Evolutionary conservation across 371 early-diverging fungal genomes (phyloP), one percentile per base, ranked within the genome.

Genomic region (Actinomucor elegans): DNA sequence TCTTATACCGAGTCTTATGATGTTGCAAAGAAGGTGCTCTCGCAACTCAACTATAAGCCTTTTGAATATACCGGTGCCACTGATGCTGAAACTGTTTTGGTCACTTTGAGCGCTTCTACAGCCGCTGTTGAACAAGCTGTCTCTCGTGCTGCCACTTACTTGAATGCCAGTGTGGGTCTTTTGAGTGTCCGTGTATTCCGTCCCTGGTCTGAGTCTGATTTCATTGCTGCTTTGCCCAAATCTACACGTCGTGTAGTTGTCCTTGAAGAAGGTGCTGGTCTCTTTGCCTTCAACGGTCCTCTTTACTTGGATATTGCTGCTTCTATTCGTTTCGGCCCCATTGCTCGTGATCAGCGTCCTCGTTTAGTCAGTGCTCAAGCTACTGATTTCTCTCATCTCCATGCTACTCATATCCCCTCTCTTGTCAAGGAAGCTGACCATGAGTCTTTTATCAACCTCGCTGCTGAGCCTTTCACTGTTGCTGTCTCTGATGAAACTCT

Each of bases 31-130:
- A 63, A 51, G 1, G 66, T 88, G 23, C 74, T 88, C 42, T 68
- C 62, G 31, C 75, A 69, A 45, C 73, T 89, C 45, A 66, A 74
- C 20, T 92, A 91, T 75, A 67, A 80, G 57, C 73, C 83, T 20
- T 88, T 94, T 64, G 93, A 92, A 68, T 94, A 93, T 74, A 54
- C 74, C 58, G 94, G 94, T 45, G 74, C 80, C 44, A 38, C 57
- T 5, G 66, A 80, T 58, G 87, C 96, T 8, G 85, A 89, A 57
- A 80, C 84, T 9, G 87, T 94, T 14, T 75, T 94, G 55, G 86
- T 93, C 3, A 69, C 89, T 11, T 63, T 92, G 48, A 89, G 87
- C 33, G 77, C 87, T 17, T 75, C 78, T 24, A 53, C 67, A 20
- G 31, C 58, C 17, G 34, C 50, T 34, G 67, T 76, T 36, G 58